These are phyloP conservation scores for Corchorus capsularis DNA, from an alignment of 345 rosid species.

Conservation along the genomic window DNA sequence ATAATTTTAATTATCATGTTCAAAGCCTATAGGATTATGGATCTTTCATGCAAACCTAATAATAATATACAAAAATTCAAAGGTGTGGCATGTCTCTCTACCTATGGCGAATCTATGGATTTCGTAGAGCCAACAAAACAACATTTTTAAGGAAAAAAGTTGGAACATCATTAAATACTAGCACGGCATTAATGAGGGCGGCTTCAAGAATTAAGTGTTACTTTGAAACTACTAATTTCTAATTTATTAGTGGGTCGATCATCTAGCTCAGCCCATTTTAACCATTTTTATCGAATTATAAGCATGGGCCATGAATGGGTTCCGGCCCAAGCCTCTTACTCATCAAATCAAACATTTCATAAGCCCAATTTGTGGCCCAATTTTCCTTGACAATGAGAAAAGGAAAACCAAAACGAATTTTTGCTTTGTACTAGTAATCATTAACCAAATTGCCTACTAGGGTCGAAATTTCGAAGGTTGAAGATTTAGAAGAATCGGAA, in stretches of 20 bases:
- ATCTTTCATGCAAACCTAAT: background rate
- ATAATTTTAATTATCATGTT: no score
- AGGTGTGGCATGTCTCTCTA: background rate
- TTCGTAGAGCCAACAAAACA: conserved; percentile 13
- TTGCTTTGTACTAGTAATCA: no score
- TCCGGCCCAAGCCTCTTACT: background rate
- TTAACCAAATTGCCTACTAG: no score
- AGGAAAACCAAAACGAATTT: no score
- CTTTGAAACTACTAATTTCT: no score
- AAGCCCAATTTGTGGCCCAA: background rate
- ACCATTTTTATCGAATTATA: background rate
- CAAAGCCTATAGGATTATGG: no score
- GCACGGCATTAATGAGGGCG: background rate
- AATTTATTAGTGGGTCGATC: background rate
- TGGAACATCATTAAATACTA: background rate
- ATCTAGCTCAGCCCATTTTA: background rate
- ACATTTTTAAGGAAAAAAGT: background rate
- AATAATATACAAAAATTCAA: background rate
- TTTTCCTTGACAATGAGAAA: background rate
- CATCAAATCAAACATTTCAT: background rate
- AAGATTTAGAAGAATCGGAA: no score
- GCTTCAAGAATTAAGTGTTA: background rate
- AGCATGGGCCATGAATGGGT: background rate
- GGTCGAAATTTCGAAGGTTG: no score
- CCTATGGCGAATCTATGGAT: background rate